Base-by-base conservation (phyloP, 306 rosid genomes). In the Lathyrus oleraceus region DNA sequence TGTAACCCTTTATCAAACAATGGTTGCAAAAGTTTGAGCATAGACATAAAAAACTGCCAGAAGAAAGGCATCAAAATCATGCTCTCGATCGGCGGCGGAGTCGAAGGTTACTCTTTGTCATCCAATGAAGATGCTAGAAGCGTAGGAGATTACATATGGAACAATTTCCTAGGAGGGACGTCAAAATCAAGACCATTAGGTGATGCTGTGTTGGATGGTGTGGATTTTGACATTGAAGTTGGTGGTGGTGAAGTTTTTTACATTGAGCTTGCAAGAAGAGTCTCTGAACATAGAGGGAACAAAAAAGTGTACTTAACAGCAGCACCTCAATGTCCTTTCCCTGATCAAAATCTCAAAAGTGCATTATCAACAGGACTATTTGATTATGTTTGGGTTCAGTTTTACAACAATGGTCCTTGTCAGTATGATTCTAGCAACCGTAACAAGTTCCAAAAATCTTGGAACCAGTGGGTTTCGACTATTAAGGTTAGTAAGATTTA, bases 261-360 rank as follows among this genome's bases (percentile, higher is more conserved):
- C 21, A 79, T 0, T 70, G 85, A 7, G 57, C 58, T 10, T 15
- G 72, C 40, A 36, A 78, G 51, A 64, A 5, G 70, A 45, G 12
- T 81, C 69, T 5, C 69, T 35, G 2, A 63, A 4, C 40, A 38
- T 35, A 71, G 69, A 15, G 65, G 56, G 1, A 51, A 15, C 5
- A 76, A 32, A 57, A 59, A 65, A 42, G 77, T 85, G 54, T 71
- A 81, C 85, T 65, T 85, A 36, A 65, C 70, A 4, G 89, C 82
- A 8, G 89, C 89, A 70, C 89, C 89, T 0, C 92, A 87, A 49
- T 87, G 92, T 63, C 87, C 89, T 6, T 85, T 82, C 53, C 92
- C 89, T 5, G 93, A 85, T 61, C 54, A 61, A 1, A 67, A 67
- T 17, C 71, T 78, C 0, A 79, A 84, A 0, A 61, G 17, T 1